These are phyloP conservation scores for Pichiaceae sp. DNA, from an alignment of 1,139 yeast genomes.

Conservation along the genomic window DNA sequence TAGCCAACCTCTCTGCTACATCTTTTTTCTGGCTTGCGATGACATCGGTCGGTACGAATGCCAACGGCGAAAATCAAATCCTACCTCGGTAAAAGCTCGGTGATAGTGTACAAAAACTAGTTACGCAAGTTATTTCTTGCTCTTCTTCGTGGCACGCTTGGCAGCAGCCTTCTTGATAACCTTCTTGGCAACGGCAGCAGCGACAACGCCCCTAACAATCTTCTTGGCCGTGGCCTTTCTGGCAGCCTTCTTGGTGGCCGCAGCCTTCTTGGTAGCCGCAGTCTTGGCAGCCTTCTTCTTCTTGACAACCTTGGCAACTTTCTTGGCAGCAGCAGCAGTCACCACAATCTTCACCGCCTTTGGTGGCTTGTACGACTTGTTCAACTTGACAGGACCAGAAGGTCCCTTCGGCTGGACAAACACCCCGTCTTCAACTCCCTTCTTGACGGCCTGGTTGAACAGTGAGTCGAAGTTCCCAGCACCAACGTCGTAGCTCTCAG, in stretches of 20 bases:
- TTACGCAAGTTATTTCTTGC: slow-evolving; percentile 7
- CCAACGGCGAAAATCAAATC: too few species aligned
- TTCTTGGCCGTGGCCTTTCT: slow-evolving; percentile 12
- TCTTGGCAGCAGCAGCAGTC: slow-evolving; percentile 18
- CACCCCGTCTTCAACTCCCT: slow-evolving; percentile 71
- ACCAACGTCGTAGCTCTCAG: slow-evolving; percentile 50
- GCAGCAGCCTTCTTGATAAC: slow-evolving; percentile 22
- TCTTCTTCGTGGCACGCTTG: slow-evolving; percentile 19
- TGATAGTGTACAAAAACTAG: background rate
- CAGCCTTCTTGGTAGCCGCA: slow-evolving; percentile 20
- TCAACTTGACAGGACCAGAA: slow-evolving; percentile 63
- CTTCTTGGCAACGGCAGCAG: slow-evolving; percentile 8
- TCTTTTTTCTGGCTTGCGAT: too few species aligned
- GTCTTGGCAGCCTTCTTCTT: slow-evolving; percentile 16
- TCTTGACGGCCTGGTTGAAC: slow-evolving; percentile 72
- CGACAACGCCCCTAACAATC: slow-evolving; percentile 20
- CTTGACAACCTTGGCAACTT: slow-evolving; percentile 20
- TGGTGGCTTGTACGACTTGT: slow-evolving; percentile 33
- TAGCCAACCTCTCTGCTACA: too few species aligned
- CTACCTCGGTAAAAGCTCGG: background rate
- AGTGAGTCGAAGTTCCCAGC: slow-evolving; percentile 63
- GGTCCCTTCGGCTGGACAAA: slow-evolving; percentile 86
- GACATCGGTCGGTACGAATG: too few species aligned
- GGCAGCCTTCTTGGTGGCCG: slow-evolving; percentile 7
- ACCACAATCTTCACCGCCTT: slow-evolving; percentile 7